Conservation (phyloP, 2,329 filamentous ascomycete genomes). For the Talaromyces sp. region DNA sequence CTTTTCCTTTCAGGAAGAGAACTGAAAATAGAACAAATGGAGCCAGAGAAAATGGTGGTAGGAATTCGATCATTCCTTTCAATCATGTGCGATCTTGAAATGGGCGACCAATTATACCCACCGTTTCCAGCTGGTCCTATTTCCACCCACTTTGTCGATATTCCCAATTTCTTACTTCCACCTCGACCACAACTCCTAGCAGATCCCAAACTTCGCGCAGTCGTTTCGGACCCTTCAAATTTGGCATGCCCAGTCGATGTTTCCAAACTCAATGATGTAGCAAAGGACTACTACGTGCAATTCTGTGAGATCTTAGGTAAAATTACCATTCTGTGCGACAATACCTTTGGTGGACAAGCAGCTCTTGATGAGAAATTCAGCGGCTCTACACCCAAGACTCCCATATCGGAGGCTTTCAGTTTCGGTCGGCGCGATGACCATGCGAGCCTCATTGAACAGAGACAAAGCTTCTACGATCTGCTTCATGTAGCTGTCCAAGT, state of each 20-base stretch:
- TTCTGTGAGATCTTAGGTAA: constrained; percentile 96
- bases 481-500: constrained; percentile 94
- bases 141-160: constrained; percentile 34
- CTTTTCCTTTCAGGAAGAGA: constrained; percentile 75
- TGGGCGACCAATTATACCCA: constrained; percentile 69
- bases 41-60: constrained; percentile 96
- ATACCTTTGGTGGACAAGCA: constrained; percentile 93
- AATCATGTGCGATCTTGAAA: constrained; percentile 90
- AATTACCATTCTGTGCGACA: constrained; percentile 94
- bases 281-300: constrained; percentile 78
- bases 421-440: constrained; percentile 82
- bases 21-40: constrained; percentile 82
- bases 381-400: constrained; percentile 83
- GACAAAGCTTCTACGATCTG: constrained; percentile 92
- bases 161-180: constrained; percentile 33
- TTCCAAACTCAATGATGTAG: constrained; percentile 65
- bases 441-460: constrained; percentile 69
- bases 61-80: constrained; percentile 91
- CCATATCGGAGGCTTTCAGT: constrained; percentile 89
- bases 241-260: constrained; percentile 54
- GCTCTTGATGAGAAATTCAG: constrained; percentile 93
- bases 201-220: constrained; percentile 30
- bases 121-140: constrained; percentile 71
- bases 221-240: constrained; percentile 30
- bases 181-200: constrained; percentile 37